Conservation (phyloP, 768 basidiomycete genomes). For the Mycena pura region DNA sequence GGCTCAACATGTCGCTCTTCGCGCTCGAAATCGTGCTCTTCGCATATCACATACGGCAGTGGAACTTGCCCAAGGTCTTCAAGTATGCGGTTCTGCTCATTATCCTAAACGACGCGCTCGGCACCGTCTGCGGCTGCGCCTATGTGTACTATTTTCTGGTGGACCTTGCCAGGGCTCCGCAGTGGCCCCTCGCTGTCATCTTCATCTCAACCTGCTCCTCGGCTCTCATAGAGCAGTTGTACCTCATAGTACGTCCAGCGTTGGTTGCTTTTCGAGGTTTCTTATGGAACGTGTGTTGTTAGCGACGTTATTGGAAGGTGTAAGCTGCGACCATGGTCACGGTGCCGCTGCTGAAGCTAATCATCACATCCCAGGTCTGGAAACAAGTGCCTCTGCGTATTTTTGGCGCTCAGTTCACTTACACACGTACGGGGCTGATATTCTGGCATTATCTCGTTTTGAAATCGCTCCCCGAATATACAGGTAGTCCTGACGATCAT, state of each 20-base stretch:
- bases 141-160: neutral
- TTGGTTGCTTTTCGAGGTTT: neutral
- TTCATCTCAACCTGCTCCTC: conserved; percentile 8
- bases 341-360: no score
- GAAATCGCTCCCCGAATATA: no score
- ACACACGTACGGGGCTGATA: no score
- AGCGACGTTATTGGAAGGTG: conserved; percentile 22
- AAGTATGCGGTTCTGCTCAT: neutral
- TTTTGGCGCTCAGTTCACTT: no score
- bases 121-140: neutral
- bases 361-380: no score
- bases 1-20: conserved; percentile 11
- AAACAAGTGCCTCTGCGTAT: no score
- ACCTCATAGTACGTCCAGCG: conserved; percentile 3
- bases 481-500: no score
- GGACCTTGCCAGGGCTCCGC: neutral
- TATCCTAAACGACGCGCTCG: conserved; percentile 12
- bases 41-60: neutral
- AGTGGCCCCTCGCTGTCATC: neutral
- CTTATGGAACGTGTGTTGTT: neutral
- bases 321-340: no score
- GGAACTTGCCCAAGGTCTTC: neutral
- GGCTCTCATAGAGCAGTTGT: conserved; percentile 16
- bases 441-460: no score
- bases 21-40: conserved; percentile 1